These are phyloP conservation scores for Mycena sp. DNA, from an alignment of 1,284 basidiomycete species.

Conservation along the genomic window DNA sequence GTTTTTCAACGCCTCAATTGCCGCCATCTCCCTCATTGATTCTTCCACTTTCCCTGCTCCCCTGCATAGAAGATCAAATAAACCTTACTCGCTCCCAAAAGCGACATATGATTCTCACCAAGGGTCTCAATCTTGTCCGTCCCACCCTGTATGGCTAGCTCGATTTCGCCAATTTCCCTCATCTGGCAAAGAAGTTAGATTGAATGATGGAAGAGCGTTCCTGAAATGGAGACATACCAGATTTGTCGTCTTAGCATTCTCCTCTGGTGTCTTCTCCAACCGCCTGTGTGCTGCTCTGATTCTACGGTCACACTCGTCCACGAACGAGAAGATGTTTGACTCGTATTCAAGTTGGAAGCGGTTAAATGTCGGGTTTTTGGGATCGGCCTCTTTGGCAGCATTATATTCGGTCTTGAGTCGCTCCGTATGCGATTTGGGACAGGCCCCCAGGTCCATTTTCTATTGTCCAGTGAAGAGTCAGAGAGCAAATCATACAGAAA, in stretches of 20 bases:
- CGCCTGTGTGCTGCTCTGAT: constrained; percentile 94
- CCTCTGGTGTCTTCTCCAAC: constrained; percentile 98
- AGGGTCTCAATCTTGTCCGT: constrained; percentile 98
- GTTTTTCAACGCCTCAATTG: constrained; percentile 96
- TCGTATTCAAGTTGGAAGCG: constrained; percentile 96
- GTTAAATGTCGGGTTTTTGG: constrained; percentile 81
- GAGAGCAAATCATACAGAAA: constrained; percentile 3
- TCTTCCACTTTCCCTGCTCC: constrained; percentile 99
- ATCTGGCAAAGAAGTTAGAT: constrained; percentile 63
- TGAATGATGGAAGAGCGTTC: background rate
- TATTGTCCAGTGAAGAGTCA: constrained; percentile 46
- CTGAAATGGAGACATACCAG: constrained; percentile 61
- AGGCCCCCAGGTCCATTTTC: constrained; percentile 99
- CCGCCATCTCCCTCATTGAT: constrained; percentile 96
- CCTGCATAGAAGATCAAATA: constrained; percentile 53
- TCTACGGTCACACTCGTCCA: constrained; percentile 97
- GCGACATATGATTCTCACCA: constrained; percentile 66
- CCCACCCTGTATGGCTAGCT: constrained; percentile 97
- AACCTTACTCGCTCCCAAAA: constrained; percentile 23
- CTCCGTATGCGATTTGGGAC: constrained; percentile 96
- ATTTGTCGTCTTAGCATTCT: constrained; percentile 98
- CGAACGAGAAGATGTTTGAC: constrained; percentile 93
- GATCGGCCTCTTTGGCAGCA: constrained; percentile 78
- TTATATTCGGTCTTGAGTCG: constrained; percentile 93
- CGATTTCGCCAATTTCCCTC: constrained; percentile 99